phyloP scores from a whole-genome alignment of 1,139 yeast species.

The Suhomyces yuchorum region DNA sequence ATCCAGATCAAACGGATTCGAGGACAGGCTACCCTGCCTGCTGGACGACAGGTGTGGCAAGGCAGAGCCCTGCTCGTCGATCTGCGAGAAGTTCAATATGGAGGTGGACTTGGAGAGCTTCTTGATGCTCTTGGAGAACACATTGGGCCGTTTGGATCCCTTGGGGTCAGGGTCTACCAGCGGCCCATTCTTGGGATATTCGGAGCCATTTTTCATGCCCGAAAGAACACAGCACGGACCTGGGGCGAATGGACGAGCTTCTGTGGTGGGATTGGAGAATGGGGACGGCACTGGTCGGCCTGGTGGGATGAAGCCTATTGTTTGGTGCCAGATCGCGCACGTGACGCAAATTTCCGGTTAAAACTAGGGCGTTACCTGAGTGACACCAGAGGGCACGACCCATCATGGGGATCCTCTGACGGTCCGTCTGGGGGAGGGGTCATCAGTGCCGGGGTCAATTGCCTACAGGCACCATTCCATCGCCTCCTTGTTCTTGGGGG shows the following conservation, averaged over 20 bases:
- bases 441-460: no score
- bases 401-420: no score
- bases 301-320: neutral
- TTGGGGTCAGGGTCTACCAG: slow-evolving; percentile 8
- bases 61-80: slow-evolving; percentile 7
- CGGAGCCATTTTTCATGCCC: slow-evolving; percentile 16
- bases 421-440: no score
- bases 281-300: slow-evolving; percentile 1
- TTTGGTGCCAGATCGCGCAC: slow-evolving; percentile 4
- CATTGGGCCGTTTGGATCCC: slow-evolving; percentile 14
- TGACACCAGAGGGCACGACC: neutral
- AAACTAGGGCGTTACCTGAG: slow-evolving; percentile 6
- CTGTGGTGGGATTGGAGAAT: neutral
- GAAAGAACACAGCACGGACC: neutral
- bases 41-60: slow-evolving; percentile 5
- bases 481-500: no score
- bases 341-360: slow-evolving; percentile 6
- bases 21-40: slow-evolving; percentile 4
- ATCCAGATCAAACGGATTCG: slow-evolving; percentile 6
- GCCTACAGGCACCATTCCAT: no score
- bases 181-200: slow-evolving; percentile 3
- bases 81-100: slow-evolving; percentile 17
- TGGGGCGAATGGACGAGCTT: neutral
- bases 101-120: slow-evolving; percentile 21
- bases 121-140: slow-evolving; percentile 22